phyloP scores from a whole-genome alignment of 108 stramenopile species.

The Cylindrotheca fusiformis region DNA sequence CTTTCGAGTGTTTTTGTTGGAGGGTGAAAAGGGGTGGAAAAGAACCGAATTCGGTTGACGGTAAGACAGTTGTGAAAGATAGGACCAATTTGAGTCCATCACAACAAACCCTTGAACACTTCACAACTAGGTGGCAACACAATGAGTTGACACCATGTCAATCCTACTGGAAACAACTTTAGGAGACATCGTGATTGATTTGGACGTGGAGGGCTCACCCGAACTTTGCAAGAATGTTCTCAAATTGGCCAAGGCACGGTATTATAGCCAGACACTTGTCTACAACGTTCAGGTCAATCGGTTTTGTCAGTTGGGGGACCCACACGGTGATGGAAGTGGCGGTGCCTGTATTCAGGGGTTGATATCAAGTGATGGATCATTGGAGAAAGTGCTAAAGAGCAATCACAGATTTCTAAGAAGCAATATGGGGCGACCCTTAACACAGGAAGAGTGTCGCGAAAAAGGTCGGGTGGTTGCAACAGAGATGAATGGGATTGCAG shows the following conservation, averaged over 20 bases:
- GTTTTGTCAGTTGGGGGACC: slow-evolving; percentile 87
- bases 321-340: slow-evolving; percentile 91
- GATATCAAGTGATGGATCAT: slow-evolving; percentile 31
- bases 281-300: slow-evolving; percentile 68
- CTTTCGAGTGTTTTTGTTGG: no score
- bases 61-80: slow-evolving; percentile 1
- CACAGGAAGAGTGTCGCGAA: slow-evolving; percentile 51
- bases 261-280: slow-evolving; percentile 71
- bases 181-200: slow-evolving; percentile 82
- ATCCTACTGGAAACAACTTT: slow-evolving; percentile 81
- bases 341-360: slow-evolving; percentile 87
- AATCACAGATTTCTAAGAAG: slow-evolving; percentile 56
- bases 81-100: no score
- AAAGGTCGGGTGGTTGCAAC: slow-evolving; percentile 70
- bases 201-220: slow-evolving; percentile 81
- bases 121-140: no score
- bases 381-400: slow-evolving; percentile 28
- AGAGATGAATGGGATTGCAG: slow-evolving; percentile 58
- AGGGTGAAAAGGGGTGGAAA: neutral
- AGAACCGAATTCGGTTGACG: neutral
- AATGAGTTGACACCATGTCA: slow-evolving; percentile 67
- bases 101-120: no score
- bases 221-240: slow-evolving; percentile 72
- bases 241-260: slow-evolving; percentile 77
- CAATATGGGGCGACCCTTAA: slow-evolving; percentile 59